Percentiles rank a stretch among this genome's conserved stretches.
phyloP scores from a whole-genome alignment of 805 yeast genomes.

The Wickerhamomyces strasburgensis region DNA sequence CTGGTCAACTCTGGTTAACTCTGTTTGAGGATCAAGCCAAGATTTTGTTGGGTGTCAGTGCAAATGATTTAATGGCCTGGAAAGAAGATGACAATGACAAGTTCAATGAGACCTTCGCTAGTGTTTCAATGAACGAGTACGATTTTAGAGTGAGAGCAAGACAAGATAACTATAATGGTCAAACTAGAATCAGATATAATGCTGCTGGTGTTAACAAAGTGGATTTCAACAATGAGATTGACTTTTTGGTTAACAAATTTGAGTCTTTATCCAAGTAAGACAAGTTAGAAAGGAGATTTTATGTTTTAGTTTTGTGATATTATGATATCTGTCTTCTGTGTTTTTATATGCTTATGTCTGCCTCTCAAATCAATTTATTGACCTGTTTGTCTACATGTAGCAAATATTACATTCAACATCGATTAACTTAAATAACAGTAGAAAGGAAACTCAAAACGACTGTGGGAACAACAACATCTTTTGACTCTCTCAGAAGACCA shows the following conservation, averaged over 20 bases:
- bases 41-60: slow-evolving; percentile 55
- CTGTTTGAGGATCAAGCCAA: slow-evolving; percentile 83
- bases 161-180: slow-evolving; percentile 80
- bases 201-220: slow-evolving; percentile 49
- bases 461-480: too few species aligned
- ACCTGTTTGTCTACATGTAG: too few species aligned
- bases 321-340: neutral
- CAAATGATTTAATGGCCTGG: slow-evolving; percentile 51
- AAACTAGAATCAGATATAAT: slow-evolving; percentile 68
- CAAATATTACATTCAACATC: too few species aligned
- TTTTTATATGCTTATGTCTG: neutral
- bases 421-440: too few species aligned
- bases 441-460: too few species aligned
- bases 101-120: slow-evolving; percentile 41
- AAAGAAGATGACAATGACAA: slow-evolving; percentile 42
- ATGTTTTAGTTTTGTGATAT: too few species aligned
- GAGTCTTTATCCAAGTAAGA: too few species aligned
- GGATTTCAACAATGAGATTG: slow-evolving; percentile 57
- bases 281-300: too few species aligned
- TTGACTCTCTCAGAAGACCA: too few species aligned
- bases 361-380: too few species aligned
- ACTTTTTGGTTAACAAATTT: slow-evolving; percentile 41
- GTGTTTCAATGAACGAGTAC: slow-evolving; percentile 61
- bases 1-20: slow-evolving; percentile 84
- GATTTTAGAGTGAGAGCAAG: slow-evolving; percentile 75